Evolutionary conservation across 345 rosid genomes (phyloP).

Genomic region (Durio zibethinus): DNA sequence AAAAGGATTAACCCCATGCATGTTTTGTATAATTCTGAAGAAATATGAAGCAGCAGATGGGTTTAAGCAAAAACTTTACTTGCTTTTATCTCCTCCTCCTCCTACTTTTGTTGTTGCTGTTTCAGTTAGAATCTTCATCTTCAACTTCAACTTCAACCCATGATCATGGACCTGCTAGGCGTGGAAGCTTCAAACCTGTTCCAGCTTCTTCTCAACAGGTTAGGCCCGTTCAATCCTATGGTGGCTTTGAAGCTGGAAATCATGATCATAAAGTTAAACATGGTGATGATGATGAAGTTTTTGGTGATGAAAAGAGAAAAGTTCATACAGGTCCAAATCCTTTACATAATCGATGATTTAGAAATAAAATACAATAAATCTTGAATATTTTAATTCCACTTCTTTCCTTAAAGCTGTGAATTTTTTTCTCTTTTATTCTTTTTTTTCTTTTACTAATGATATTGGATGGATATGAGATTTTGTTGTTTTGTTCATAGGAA

Average conservation of each 20-base stretch:
- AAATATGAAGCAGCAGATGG: conserved; percentile 1
- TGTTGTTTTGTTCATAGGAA: conserved; percentile 7
- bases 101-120: neutral
- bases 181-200: conserved; percentile 8
- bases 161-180: neutral
- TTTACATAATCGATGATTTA: conserved; percentile 19
- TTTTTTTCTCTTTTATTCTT: neutral
- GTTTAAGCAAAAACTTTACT: conserved; percentile 1
- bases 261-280: neutral
- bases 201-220: neutral
- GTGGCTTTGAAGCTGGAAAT: neutral
- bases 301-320: conserved; percentile 23
- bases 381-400: neutral
- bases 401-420: neutral
- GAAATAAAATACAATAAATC: neutral
- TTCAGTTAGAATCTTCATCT: neutral
- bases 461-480: neutral
- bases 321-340: conserved; percentile 24
- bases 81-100: neutral
- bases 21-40: conserved; percentile 1
- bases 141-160: neutral
- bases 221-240: neutral
- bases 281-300: neutral
- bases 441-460: neutral
- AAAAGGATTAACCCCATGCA: conserved; percentile 7